Conservation (phyloP, 2,329 filamentous ascomycete genomes). For the Colletotrichum incanum region DNA sequence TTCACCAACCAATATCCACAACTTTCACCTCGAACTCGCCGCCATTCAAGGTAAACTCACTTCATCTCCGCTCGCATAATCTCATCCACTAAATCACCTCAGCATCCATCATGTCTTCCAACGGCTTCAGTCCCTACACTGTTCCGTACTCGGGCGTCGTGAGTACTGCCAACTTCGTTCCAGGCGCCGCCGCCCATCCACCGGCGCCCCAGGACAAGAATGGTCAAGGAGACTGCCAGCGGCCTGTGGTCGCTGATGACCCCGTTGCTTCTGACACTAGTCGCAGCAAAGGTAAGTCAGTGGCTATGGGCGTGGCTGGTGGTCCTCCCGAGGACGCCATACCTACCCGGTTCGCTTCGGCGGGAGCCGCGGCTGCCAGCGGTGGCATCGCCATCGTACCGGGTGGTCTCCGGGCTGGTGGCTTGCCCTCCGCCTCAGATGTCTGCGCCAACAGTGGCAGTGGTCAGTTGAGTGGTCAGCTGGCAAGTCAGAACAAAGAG, state of each 20-base stretch:
- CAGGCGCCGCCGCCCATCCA: slow-evolving; percentile 9
- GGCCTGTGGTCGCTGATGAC: slow-evolving; percentile 6
- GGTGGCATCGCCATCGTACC: slow-evolving; percentile 25
- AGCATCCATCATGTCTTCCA: slow-evolving; percentile 18
- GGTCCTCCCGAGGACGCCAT: slow-evolving; percentile 3
- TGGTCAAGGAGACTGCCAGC: background rate
- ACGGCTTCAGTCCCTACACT: slow-evolving; percentile 23
- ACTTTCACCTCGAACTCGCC: background rate
- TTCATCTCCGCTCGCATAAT: too few relatives aligned
- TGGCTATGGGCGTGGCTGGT: background rate
- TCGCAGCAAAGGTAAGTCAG: slow-evolving; percentile 12
- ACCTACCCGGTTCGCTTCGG: slow-evolving; percentile 30
- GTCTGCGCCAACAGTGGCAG: background rate
- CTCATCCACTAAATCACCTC: background rate
- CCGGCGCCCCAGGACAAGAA: slow-evolving; percentile 2
- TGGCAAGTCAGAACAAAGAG: background rate
- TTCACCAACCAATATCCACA: background rate
- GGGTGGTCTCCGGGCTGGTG: background rate
- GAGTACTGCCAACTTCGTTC: slow-evolving; percentile 1
- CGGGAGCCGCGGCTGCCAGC: background rate
- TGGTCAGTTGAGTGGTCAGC: slow-evolving; percentile 1
- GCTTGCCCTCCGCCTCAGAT: background rate
- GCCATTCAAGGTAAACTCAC: background rate
- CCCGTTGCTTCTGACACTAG: slow-evolving; percentile 4
- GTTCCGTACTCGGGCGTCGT: slow-evolving; percentile 41